Base-by-base conservation (phyloP, 768 basidiomycete species). In the Lyophyllum atratum region DNA sequence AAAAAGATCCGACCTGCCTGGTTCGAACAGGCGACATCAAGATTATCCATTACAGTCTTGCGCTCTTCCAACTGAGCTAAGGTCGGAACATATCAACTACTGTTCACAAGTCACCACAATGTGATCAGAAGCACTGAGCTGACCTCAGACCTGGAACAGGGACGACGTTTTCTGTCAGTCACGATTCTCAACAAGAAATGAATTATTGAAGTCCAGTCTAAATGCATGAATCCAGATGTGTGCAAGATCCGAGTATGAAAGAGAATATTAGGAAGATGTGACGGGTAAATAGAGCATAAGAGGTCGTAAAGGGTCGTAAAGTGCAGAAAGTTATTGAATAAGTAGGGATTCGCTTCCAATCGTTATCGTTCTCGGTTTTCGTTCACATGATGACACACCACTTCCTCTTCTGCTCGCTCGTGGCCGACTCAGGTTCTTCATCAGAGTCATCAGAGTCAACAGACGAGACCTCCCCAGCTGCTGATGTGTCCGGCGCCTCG, bases 371-470 rank as follows among this genome's bases (percentile, higher is more conserved):
- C 33, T 54, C 12, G n/a, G 15, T 22, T 14, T 9, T 46, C n/a
- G 10, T 51, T 71, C 62, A 77, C 76, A 77, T 77, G 48, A 77
- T 66, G 48, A 74, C 65, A 64, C 76, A 77, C 74, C 74, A 75
- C 53, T 64, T 70, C n/a, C 65, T 65, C 59, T 70, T 74, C 64
- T 69, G 69, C 49, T 72, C 68, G 45, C 69, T 66, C 15, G 46
- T 55, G 33, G 66, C 59, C 31, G 59, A 51, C 26, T 49, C 51
- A 1, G 51, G 19, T 26, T 67, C 65, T 42, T 54, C 59, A 15
- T 49, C 59, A 12, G 60, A 54, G 21, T 47, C 59, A 15, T 64
- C 57, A 34, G 64, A 48, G 21, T 58, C 53, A 22, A 49, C 53
- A 12, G 67, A 60, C 37, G 43, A 50, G 48, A 59, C 49, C 58